Evolutionary conservation across 257 asterid genomes (phyloP).

Genomic region (Petunia axillaris): DNA sequence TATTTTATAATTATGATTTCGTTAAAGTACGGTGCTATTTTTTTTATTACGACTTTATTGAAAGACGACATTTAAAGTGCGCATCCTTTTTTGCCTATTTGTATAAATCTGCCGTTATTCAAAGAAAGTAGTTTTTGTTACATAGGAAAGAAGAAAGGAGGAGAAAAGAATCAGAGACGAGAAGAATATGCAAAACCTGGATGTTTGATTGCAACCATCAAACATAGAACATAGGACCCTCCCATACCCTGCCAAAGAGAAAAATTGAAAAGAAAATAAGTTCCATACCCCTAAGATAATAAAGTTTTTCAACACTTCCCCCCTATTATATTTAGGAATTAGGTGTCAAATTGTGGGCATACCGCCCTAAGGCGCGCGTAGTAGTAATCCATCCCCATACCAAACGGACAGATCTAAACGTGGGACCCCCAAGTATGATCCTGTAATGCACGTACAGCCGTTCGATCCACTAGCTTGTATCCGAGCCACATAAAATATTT

Average conservation of each 20-base stretch:
- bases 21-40: no score
- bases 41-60: no score
- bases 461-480: conserved; percentile 39
- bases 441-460: conserved; percentile 40
- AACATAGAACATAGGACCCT: neutral
- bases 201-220: neutral
- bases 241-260: neutral
- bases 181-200: neutral
- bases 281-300: neutral
- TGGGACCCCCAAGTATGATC: conserved; percentile 35
- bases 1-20: no score
- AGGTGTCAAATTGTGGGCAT: conserved; percentile 11
- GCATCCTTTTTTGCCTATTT: no score
- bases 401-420: conserved; percentile 45
- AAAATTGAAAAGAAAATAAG: neutral
- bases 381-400: conserved; percentile 25
- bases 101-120: no score
- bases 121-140: no score
- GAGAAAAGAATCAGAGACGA: no score
- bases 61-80: no score
- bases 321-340: conserved; percentile 14
- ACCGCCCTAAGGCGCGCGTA: conserved; percentile 30
- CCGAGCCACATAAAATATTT: conserved; percentile 28
- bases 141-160: no score
- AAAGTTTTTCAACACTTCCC: neutral